Conservation (phyloP, 2,329 filamentous ascomycete species). For the Trichophaea hybrida region DNA sequence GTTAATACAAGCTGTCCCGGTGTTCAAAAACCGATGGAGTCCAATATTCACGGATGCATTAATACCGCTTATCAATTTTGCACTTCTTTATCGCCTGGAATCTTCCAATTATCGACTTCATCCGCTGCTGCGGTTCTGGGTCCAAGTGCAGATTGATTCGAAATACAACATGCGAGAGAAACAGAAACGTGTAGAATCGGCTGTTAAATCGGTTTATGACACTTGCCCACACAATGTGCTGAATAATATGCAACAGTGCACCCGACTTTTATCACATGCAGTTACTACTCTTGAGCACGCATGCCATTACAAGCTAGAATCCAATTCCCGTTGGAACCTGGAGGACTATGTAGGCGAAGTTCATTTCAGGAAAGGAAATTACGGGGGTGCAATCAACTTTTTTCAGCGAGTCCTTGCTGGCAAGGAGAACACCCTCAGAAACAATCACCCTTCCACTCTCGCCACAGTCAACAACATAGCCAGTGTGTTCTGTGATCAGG, state of each 20-base stretch:
- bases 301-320: neutral
- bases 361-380: neutral
- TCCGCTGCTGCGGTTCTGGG: neutral
- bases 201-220: neutral
- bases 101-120: neutral
- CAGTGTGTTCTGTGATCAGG: conserved; percentile 4
- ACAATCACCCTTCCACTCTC: conserved; percentile 1
- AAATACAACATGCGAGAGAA: neutral
- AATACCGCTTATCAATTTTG: neutral
- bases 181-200: neutral
- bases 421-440: conserved; percentile 9
- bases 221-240: neutral
- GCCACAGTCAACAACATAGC: neutral
- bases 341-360: neutral
- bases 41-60: neutral
- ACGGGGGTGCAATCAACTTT: conserved; percentile 3
- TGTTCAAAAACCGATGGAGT: neutral
- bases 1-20: neutral
- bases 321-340: neutral
- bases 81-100: neutral
- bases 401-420: conserved; percentile 13
- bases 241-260: neutral
- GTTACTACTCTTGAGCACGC: neutral
- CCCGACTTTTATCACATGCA: neutral
- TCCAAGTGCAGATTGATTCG: neutral